A percentile compares a stretch with the other conserved stretches of the same genome.
These are phyloP conservation scores for Chrysochromulina tobinii DNA, from an alignment of 78 protist genomes.

Conservation along the genomic window DNA sequence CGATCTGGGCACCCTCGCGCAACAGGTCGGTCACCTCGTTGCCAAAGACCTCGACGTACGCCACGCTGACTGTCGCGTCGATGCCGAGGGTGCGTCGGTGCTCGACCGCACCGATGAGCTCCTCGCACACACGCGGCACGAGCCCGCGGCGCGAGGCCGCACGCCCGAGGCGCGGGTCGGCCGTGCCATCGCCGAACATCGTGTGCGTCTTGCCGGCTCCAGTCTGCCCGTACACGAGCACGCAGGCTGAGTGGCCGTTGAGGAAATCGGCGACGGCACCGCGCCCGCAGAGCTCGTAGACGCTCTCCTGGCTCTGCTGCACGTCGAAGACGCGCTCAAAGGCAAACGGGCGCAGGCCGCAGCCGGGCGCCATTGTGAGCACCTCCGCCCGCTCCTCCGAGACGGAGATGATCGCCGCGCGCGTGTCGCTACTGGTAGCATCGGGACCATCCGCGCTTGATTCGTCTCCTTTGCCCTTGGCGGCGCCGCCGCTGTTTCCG, in stretches of 20 bases:
- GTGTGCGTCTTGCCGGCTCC: conserved; percentile 10
- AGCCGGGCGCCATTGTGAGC: conserved; percentile 8
- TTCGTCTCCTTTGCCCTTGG: too few species aligned
- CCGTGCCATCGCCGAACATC: not conserved
- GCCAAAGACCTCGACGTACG: conserved; percentile 39
- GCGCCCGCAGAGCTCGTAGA: not conserved
- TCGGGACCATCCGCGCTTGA: too few species aligned
- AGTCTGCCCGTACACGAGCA: conserved; percentile 49
- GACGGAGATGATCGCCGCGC: not conserved
- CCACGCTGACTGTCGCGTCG: not conserved
- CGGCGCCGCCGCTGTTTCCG: too few species aligned
- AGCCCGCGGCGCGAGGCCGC: not conserved
- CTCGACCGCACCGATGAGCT: not conserved
- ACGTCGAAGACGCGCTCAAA: not conserved
- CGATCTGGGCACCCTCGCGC: not conserved
- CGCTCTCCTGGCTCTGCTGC: not conserved
- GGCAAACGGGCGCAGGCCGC: conserved; percentile 25
- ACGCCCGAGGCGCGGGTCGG: not conserved
- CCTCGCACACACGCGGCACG: conserved; percentile 10
- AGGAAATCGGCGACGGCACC: not conserved
- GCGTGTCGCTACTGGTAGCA: not conserved
- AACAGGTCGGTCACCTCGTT: conserved; percentile 32
- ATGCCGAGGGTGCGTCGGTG: not conserved
- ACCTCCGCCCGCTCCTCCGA: not conserved
- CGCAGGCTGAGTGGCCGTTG: conserved; percentile 2